These are phyloP conservation scores for Chimonanthus salicifolius DNA, from an alignment of 164 flowering plant species.

Conservation along the genomic window DNA sequence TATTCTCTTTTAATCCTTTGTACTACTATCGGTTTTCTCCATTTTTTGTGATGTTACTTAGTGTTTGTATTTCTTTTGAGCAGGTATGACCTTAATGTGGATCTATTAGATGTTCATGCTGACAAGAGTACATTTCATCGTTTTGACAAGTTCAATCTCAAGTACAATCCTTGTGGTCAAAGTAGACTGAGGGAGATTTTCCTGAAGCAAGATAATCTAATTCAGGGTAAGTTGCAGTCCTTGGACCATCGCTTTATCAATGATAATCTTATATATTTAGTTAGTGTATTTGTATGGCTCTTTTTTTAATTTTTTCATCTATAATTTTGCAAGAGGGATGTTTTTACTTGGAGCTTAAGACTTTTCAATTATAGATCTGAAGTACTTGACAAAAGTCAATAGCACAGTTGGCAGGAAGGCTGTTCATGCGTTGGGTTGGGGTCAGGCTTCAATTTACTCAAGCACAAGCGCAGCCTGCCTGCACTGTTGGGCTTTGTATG, in stretches of 20 bases:
- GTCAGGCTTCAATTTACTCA: too few relatives aligned
- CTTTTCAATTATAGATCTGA: too few relatives aligned
- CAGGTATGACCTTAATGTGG: slow-evolving; percentile 98
- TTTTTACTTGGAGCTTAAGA: neutral
- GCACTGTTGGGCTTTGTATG: too few relatives aligned
- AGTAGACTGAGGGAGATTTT: slow-evolving; percentile 99
- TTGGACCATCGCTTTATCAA: neutral
- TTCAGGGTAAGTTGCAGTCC: slow-evolving; percentile 51
- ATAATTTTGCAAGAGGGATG: neutral
- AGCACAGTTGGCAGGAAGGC: too few relatives aligned
- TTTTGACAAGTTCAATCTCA: slow-evolving; percentile 97
- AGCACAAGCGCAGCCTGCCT: too few relatives aligned
- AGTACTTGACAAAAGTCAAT: too few relatives aligned
- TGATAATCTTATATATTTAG: neutral
- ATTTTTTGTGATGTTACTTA: neutral
- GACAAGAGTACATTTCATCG: slow-evolving; percentile 99
- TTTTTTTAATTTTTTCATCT: neutral
- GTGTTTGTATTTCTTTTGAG: slow-evolving; percentile 15
- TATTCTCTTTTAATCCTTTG: neutral
- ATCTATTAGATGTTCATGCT: slow-evolving; percentile 98
- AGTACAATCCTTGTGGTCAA: slow-evolving; percentile 99
- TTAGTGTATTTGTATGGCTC: neutral
- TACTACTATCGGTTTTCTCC: neutral
- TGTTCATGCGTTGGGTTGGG: too few relatives aligned
- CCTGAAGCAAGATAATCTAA: slow-evolving; percentile 96